Evolutionary conservation across 164 flowering plant species (phyloP), one percentile per base, ranked within the genome.

Genomic region (Macadamia integrifolia): DNA sequence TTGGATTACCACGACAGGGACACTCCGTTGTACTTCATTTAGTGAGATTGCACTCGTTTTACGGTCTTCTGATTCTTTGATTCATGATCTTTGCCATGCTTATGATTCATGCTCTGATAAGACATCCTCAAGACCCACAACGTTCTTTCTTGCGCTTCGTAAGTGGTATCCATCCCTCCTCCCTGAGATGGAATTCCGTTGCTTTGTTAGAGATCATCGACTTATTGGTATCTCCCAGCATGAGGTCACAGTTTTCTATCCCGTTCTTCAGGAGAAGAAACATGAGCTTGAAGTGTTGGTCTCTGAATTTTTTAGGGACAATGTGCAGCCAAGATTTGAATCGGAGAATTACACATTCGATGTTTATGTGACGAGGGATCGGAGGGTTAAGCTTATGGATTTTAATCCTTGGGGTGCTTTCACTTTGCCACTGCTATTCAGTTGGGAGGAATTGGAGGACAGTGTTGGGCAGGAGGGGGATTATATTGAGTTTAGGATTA

Each of bases 131-230:
- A 82, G 89, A 67, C 97, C 97, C 1, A 62, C 77, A 2, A 78
- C 44, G 1, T 85, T 92, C 80, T 84, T 71, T 71, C 91, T 94
- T 60, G 97, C 95, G 14, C 88, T 94, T 3, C 83, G 98, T 1
- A 94, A 90, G 62, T 94, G 98, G 97, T 86, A 85, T 66, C 80
- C 87, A 9, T 80, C 85, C 10, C 75, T 94, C 6, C 76, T 71
- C 55, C 93, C 95, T 0, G 89, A 90, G 71, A 88, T 84, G 96
- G 97, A 91, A 68, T 93, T 93, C 58, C 91, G 97, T n/a, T 90
- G 95, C 79, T 94, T 92, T 66, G 88, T 94, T 8, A 65, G 74
- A 15, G 60, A 50, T 32, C 68, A 66, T 11, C 52, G 13, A 23
- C 85, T 94, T 6, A 78, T 88, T 55, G 97, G 90, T 2, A 84